Evolutionary conservation across 2,329 filamentous ascomycete species (phyloP).

Genomic region (Aspergillus proliferans): DNA sequence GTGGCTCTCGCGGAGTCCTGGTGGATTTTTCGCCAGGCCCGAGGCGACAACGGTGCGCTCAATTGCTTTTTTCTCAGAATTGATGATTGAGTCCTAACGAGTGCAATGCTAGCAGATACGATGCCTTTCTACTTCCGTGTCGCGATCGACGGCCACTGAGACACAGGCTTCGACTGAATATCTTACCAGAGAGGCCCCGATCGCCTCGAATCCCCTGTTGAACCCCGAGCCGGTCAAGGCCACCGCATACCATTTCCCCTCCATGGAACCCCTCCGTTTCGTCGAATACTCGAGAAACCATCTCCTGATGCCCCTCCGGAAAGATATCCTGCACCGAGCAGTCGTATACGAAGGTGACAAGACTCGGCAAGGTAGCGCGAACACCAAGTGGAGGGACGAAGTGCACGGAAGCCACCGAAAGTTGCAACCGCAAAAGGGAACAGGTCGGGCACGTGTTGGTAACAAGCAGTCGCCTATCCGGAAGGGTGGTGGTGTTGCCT

Average conservation of each 20-base stretch:
- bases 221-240: slow-evolving; percentile 60
- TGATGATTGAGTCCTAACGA: slow-evolving; percentile 16
- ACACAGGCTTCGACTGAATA: slow-evolving; percentile 25
- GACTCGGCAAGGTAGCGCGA: slow-evolving; percentile 80
- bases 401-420: slow-evolving; percentile 80
- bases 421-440: slow-evolving; percentile 79
- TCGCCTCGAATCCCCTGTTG: slow-evolving; percentile 28
- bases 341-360: slow-evolving; percentile 88
- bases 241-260: slow-evolving; percentile 85
- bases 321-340: slow-evolving; percentile 87
- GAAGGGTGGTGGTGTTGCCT: slow-evolving; percentile 76
- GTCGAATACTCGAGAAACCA: slow-evolving; percentile 74
- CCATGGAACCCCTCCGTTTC: slow-evolving; percentile 74
- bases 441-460: slow-evolving; percentile 71
- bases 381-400: slow-evolving; percentile 72
- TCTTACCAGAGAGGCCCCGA: slow-evolving; percentile 15
- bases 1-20: slow-evolving; percentile 33
- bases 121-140: slow-evolving; percentile 31
- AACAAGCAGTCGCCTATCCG: slow-evolving; percentile 75
- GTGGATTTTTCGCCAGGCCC: slow-evolving; percentile 27
- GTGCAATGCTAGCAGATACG: slow-evolving; percentile 32
- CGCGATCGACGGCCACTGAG: slow-evolving; percentile 47
- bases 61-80: not conserved
- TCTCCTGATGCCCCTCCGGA: slow-evolving; percentile 77
- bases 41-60: slow-evolving; percentile 31